Base-by-base conservation (phyloP, 257 asterid species). In the Agastache rugosa region DNA sequence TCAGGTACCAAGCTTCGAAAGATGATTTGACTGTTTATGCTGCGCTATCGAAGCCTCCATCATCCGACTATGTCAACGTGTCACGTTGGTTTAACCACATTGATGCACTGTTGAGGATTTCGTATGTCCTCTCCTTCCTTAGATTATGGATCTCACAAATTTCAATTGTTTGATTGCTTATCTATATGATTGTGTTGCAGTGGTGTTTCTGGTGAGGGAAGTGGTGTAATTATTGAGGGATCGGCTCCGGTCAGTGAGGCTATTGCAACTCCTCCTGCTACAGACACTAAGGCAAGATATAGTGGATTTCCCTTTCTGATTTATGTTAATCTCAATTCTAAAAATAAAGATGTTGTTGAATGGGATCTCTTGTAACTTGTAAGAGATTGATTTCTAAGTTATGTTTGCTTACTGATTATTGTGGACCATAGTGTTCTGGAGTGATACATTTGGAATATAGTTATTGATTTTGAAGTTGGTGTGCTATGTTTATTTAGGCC, bases 1-100 rank as follows among this genome's bases (percentile, higher is more conserved):
- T 74, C 84, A 93, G 97, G 74, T 89, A 91, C 80, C 96, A 83
- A 79, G 97, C 97, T 17, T 93, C 97, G 0, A 93, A 93, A 69
- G 98, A 90, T 77, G 98, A 93, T 74, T 75, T 93, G 48, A 79
- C 89, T 0, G 95, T 90, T 45, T 88, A 81, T 73, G 76, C 89
- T 67, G 84, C 87, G 17, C 75, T 90, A 25, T 6, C 90, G 12
- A 86, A 80, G 80, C 74, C 92, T 53, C 95, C 97, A 14, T 77
- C 98, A 44, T 73, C 89, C 37, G 85, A 86, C 29, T 83, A 78
- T 7, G 90, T 90, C 37, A 90, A 87, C 29, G 86, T 71, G 35
- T 87, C 88, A 10, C 85, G 92, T 67, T 85, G 92, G 92, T 87
- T 55, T 82, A 81, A 82, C 77, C 92, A 87, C 63, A 87, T 87